These are phyloP conservation scores for Tremella fuciformis DNA, from an alignment of 768 basidiomycete genomes.

Conservation along the genomic window DNA sequence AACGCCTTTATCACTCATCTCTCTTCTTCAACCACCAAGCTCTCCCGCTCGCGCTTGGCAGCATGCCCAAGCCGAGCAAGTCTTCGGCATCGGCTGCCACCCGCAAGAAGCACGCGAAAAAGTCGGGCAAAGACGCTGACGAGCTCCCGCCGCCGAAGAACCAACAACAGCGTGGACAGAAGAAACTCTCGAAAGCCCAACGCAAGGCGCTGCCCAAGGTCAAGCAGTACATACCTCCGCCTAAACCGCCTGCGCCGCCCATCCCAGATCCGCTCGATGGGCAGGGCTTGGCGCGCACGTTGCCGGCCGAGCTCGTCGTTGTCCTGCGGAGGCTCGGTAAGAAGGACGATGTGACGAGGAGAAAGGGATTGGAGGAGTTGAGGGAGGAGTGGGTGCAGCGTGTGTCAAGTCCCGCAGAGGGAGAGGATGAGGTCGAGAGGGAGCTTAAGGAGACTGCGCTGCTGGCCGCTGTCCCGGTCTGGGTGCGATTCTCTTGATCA, in stretches of 20 bases:
- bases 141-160: slow-evolving; percentile 50
- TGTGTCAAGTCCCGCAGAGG: slow-evolving; percentile 52
- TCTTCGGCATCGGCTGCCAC: slow-evolving; percentile 81
- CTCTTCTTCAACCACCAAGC: neutral
- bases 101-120: slow-evolving; percentile 88
- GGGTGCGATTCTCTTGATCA: slow-evolving; percentile 59
- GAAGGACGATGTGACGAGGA: slow-evolving; percentile 82
- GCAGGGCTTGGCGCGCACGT: slow-evolving; percentile 66
- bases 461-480: slow-evolving; percentile 65
- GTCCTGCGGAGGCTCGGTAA: slow-evolving; percentile 77
- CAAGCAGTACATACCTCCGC: slow-evolving; percentile 83
- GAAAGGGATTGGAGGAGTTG: slow-evolving; percentile 80
- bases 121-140: slow-evolving; percentile 55
- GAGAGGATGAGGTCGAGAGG: slow-evolving; percentile 54
- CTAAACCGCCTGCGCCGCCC: slow-evolving; percentile 56
- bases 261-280: slow-evolving; percentile 81
- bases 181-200: slow-evolving; percentile 59
- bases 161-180: slow-evolving; percentile 57
- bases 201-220: slow-evolving; percentile 63
- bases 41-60: neutral
- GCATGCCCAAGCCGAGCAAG: slow-evolving; percentile 55
- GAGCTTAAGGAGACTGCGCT: slow-evolving; percentile 58
- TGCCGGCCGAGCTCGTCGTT: slow-evolving; percentile 79
- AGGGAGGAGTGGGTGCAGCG: slow-evolving; percentile 65
- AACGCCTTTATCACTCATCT: neutral